Conservation (phyloP, 139 green algal species). For the Astrephomene gubernaculifera region DNA sequence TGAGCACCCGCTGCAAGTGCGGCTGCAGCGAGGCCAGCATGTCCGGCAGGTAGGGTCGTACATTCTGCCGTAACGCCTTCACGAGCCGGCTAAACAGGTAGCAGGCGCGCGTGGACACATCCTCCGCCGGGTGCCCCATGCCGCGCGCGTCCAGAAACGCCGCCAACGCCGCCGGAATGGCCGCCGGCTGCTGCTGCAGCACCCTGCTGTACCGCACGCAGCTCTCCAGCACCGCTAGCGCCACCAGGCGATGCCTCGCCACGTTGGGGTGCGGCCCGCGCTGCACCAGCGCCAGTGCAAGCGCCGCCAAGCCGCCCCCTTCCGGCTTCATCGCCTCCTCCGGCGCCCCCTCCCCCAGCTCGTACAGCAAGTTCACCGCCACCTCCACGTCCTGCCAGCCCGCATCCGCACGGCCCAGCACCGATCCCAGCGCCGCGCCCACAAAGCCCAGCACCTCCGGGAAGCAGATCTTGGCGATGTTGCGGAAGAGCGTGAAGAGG, state of each 20-base stretch:
- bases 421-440: conserved; percentile 57
- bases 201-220: conserved; percentile 72
- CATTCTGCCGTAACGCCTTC: conserved; percentile 70
- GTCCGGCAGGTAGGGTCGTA: conserved; percentile 68
- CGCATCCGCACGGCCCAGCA: conserved; percentile 6
- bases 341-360: conserved; percentile 85
- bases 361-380: conserved; percentile 81
- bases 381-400: conserved; percentile 54
- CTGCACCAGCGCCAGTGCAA: conserved; percentile 73
- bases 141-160: conserved; percentile 71
- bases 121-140: conserved; percentile 71
- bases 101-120: conserved; percentile 71
- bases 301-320: conserved; percentile 68
- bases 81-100: conserved; percentile 89
- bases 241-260: conserved; percentile 78
- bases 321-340: conserved; percentile 75
- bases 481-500: conserved; percentile 88
- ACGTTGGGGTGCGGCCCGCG: conserved; percentile 48
- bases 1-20: conserved; percentile 74
- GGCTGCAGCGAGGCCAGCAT: conserved; percentile 74
- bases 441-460: conserved; percentile 68
- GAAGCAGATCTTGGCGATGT: conserved; percentile 74
- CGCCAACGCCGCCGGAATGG: conserved; percentile 61
- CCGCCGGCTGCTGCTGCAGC: conserved; percentile 58
- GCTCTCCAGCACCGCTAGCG: conserved; percentile 79